Conservation (phyloP, 371 early-diverging fungal species). For the Mucor indicus region DNA sequence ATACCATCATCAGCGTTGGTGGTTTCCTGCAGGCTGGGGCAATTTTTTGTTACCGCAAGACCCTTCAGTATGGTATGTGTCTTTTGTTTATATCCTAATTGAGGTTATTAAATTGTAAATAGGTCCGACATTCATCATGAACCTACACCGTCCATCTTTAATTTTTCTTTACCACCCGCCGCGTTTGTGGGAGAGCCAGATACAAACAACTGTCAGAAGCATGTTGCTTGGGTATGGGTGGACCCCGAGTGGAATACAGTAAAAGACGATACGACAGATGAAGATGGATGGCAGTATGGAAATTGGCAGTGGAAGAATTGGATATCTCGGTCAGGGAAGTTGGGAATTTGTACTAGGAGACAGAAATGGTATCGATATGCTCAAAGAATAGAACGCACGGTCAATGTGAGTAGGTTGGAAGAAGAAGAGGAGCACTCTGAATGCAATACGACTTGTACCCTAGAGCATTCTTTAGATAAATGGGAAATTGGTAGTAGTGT, state of each 20-base stretch:
- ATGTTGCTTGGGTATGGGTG: conserved; percentile 11
- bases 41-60: conserved; percentile 20
- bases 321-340: conserved; percentile 6
- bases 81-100: background rate
- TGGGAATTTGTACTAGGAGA: conserved; percentile 10
- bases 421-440: too few species aligned
- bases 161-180: conserved; percentile 24
- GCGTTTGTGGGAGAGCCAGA: background rate
- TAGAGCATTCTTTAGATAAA: too few species aligned
- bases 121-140: conserved; percentile 31
- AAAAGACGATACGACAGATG: conserved; percentile 1
- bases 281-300: conserved; percentile 19
- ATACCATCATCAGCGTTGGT: conserved; percentile 33
- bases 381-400: conserved; percentile 9
- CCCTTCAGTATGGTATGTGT: conserved; percentile 24
- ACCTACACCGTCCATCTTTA: conserved; percentile 14
- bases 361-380: conserved; percentile 16
- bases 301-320: conserved; percentile 11
- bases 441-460: too few species aligned
- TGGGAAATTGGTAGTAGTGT: too few species aligned
- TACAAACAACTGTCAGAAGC: background rate
- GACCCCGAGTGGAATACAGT: conserved; percentile 16
- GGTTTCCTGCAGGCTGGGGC: conserved; percentile 27
- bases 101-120: background rate
- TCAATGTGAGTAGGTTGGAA: too few species aligned